Base-by-base conservation (phyloP, 495 filamentous ascomycete species). In the Tuber aestivum region DNA sequence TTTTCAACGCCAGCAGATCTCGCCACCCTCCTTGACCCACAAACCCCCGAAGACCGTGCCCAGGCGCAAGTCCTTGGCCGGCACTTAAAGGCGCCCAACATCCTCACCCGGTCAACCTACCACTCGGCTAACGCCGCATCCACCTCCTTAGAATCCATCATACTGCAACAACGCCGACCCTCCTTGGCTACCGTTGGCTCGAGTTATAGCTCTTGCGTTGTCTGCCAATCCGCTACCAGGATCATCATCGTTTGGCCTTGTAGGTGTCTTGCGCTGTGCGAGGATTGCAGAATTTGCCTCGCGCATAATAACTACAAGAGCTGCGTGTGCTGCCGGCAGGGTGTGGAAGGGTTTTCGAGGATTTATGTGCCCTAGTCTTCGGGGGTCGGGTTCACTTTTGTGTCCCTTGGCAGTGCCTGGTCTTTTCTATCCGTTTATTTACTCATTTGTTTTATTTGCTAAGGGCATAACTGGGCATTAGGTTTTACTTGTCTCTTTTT, bases 161-260 rank as follows among this genome's bases (percentile, higher is more conserved):
- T 99, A 76, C 87, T 97, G 14, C 81, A 32, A 71, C 81, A 6
- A 41, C 83, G 50, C 70, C 81, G 50, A 56, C 27, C 14, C 4
- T 65, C 56, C 12, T 16, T 27, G 56, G 12, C 56, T 32, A 20
- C 56, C 14, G 12, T 27, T 65, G 5, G 14, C 14, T 27, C 50
- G 50, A 65, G 56, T 16, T 65, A 65, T 35, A 65, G 56, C 56
- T 65, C 56, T 72, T 99, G 95, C 82, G 95, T 97, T 1, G 92
- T 99, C 7, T 99, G 95, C 81, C 95, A 98, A 82, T 89, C 89
- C 40, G 88, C 87, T n/a, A 92, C 94, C 27, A 88, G 95, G 37
- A 97, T 92, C 7, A 92, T 98, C 71, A 91, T 99, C 73, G 92
- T 97, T 5, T 98, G 96, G 96, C 95, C 95, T 3, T 99, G 95